Conservation (phyloP, 441 rosid species). For the Kokia cookei region DNA sequence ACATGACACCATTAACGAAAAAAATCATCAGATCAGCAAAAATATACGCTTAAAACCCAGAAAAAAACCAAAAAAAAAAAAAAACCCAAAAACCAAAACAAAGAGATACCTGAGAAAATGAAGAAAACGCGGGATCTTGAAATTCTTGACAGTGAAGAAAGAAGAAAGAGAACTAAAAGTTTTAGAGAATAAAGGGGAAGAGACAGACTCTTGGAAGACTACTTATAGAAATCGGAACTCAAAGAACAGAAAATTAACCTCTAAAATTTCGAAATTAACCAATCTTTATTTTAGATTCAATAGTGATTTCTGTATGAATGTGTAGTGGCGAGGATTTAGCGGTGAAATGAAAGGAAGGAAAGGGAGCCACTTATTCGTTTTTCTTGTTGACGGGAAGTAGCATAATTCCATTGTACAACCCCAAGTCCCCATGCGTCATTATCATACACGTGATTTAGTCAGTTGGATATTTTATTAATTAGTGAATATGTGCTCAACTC, state of each 20-base stretch:
- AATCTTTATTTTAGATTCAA: background rate
- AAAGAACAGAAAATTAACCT: no score
- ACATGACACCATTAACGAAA: background rate
- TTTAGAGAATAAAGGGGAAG: background rate
- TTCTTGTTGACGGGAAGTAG: background rate
- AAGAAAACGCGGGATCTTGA: background rate
- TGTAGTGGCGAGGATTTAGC: background rate
- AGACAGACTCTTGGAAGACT: background rate
- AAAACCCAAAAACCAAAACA: background rate
- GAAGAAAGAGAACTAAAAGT: background rate
- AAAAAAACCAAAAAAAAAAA: background rate
- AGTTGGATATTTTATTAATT: no score
- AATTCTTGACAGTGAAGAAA: background rate
- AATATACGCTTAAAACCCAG: background rate
- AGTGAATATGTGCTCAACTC: no score
- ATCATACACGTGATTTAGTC: no score
- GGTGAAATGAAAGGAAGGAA: background rate
- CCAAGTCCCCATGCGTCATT: no score
- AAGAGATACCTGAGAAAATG: background rate
- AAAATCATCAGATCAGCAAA: background rate
- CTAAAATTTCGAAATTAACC: background rate
- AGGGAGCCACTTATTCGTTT: background rate
- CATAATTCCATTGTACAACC: background rate
- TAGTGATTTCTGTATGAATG: background rate
- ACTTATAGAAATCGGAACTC: background rate